phyloP scores from a whole-genome alignment of 1,284 basidiomycete genomes.

The Heterobasidion irregulare region DNA sequence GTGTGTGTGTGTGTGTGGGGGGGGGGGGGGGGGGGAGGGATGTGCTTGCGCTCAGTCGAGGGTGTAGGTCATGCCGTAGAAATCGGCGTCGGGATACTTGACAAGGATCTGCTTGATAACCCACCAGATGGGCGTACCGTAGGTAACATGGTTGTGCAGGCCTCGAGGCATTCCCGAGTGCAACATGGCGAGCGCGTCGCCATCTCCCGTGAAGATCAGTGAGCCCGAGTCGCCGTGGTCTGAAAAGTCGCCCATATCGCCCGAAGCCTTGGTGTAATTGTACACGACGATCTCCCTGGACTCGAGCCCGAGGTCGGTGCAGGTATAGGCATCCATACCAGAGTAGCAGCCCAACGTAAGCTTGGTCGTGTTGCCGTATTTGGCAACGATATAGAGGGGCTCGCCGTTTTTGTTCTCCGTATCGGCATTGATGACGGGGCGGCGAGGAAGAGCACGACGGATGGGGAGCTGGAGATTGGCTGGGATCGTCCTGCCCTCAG shows the following conservation, averaged over 20 bases:
- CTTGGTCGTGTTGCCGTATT: slow-evolving; percentile 14
- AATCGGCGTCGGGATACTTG: too few species aligned
- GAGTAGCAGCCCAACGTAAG: slow-evolving; percentile 16
- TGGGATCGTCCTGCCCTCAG: slow-evolving; percentile 23
- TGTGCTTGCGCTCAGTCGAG: too few species aligned
- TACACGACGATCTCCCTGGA: slow-evolving; percentile 14
- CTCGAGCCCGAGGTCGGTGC: slow-evolving; percentile 11
- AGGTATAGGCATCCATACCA: slow-evolving; percentile 13
- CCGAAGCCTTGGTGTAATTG: slow-evolving; percentile 7
- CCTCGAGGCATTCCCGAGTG: slow-evolving; percentile 16
- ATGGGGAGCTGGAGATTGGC: slow-evolving; percentile 21
- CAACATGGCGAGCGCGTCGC: slow-evolving; percentile 12
- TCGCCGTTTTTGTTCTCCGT: slow-evolving; percentile 23
- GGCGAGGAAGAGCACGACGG: slow-evolving; percentile 15
- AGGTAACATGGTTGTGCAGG: slow-evolving; percentile 15
- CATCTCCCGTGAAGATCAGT: slow-evolving; percentile 14
- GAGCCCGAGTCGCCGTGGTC: slow-evolving; percentile 17
- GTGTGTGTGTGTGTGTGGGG: slow-evolving; percentile 4
- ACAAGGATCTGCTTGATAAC: too few species aligned
- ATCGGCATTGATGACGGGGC: slow-evolving; percentile 19
- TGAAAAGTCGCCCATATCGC: slow-evolving; percentile 12
- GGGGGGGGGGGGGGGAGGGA: slow-evolving; percentile 7
- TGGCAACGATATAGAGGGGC: slow-evolving; percentile 17
- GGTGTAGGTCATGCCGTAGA: too few species aligned
- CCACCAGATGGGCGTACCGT: too few species aligned